Evolutionary conservation across 2,329 filamentous ascomycete genomes (phyloP).

Genomic region (Venturia oleaginea): DNA sequence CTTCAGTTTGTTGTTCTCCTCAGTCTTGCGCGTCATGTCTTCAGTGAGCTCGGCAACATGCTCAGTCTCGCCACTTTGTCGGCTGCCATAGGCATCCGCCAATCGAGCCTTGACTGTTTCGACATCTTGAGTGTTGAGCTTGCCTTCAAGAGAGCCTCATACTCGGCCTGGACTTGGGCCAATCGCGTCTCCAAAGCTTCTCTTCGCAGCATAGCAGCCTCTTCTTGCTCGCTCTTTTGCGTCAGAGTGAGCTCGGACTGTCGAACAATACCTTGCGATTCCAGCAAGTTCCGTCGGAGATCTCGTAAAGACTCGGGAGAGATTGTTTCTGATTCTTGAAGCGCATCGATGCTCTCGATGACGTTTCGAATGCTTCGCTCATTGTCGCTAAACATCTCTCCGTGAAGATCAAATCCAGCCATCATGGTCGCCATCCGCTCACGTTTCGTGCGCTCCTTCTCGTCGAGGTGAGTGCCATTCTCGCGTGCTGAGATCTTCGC

Average conservation of each 20-base stretch:
- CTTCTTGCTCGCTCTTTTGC: slow-evolving; percentile 55
- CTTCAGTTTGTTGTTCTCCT: slow-evolving; percentile 76
- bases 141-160: slow-evolving; percentile 75
- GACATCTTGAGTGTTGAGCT: slow-evolving; percentile 67
- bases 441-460: slow-evolving; percentile 97
- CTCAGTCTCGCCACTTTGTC: slow-evolving; percentile 63
- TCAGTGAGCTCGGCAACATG: slow-evolving; percentile 68
- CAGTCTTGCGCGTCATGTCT: slow-evolving; percentile 65
- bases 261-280: slow-evolving; percentile 84
- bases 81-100: slow-evolving; percentile 65
- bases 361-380: slow-evolving; percentile 76
- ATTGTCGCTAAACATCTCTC: slow-evolving; percentile 88
- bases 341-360: slow-evolving; percentile 76
- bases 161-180: slow-evolving; percentile 66
- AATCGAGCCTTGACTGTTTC: slow-evolving; percentile 77
- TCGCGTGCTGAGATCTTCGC: slow-evolving; percentile 96
- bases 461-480: slow-evolving; percentile 77
- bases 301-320: slow-evolving; percentile 72
- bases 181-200: slow-evolving; percentile 71
- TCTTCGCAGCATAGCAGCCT: slow-evolving; percentile 54
- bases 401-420: slow-evolving; percentile 92
- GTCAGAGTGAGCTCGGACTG: slow-evolving; percentile 85
- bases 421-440: slow-evolving; percentile 99
- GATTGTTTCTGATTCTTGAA: slow-evolving; percentile 67
- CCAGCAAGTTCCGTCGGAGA: slow-evolving; percentile 68